A percentile compares a stretch with the other conserved stretches of the same genome.
Evolutionary conservation across 768 basidiomycete species (phyloP).

Genomic region (Boletus tomentosulus): DNA sequence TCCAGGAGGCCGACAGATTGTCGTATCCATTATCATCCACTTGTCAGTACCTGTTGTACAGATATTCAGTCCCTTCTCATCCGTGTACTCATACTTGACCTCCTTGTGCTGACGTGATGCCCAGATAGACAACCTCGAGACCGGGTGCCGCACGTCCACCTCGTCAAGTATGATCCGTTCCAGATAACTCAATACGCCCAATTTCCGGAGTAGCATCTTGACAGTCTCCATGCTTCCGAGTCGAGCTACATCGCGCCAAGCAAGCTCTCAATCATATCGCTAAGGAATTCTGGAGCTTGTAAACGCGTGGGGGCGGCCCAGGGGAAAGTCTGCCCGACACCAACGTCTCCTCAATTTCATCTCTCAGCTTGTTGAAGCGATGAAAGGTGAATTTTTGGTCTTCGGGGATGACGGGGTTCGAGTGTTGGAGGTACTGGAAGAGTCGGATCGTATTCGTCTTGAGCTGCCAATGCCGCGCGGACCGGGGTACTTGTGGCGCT

Average conservation of each 20-base stretch:
- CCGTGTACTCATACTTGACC: slow-evolving; percentile 41
- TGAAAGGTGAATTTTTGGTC: slow-evolving; percentile 53
- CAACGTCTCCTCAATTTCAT: slow-evolving; percentile 51
- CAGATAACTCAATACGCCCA: too few relatives aligned
- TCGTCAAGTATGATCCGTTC: too few relatives aligned
- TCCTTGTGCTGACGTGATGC: slow-evolving; percentile 43
- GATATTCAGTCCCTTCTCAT: slow-evolving; percentile 44
- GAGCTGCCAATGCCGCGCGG: slow-evolving; percentile 53
- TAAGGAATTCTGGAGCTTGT: slow-evolving; percentile 75
- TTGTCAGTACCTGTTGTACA: too few relatives aligned
- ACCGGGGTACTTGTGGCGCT: slow-evolving; percentile 41
- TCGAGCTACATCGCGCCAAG: slow-evolving; percentile 77
- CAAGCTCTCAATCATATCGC: slow-evolving; percentile 74
- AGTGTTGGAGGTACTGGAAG: slow-evolving; percentile 73
- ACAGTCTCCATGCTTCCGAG: slow-evolving; percentile 49
- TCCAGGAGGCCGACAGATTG: too few relatives aligned
- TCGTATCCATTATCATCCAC: too few relatives aligned
- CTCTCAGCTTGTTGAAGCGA: slow-evolving; percentile 47
- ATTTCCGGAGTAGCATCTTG: slow-evolving; percentile 43
- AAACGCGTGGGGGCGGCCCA: slow-evolving; percentile 73
- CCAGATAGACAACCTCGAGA: slow-evolving; percentile 64
- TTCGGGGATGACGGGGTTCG: slow-evolving; percentile 55
- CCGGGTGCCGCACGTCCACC: too few relatives aligned
- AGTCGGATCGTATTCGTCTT: slow-evolving; percentile 49
- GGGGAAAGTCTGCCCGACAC: slow-evolving; percentile 51